Evolutionary conservation across 2,329 filamentous ascomycete species (phyloP).

Genomic region (Paracoccidioides lutzii): DNA sequence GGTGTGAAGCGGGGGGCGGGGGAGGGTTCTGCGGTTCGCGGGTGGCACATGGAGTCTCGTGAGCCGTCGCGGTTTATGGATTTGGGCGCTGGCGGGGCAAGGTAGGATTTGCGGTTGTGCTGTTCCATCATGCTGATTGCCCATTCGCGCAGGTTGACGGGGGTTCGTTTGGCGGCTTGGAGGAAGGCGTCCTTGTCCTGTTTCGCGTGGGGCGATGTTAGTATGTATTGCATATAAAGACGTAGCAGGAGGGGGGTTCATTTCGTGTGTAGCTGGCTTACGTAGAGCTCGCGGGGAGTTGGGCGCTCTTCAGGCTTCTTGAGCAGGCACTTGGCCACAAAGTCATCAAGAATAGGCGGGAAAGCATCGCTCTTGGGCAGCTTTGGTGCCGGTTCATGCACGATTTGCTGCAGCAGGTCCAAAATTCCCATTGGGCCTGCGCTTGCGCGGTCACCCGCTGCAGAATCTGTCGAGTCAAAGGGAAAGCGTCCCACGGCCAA

Average conservation of each 20-base stretch:
- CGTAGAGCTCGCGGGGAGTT: conserved; percentile 85
- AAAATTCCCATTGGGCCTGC: conserved; percentile 80
- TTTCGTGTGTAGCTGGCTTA: conserved; percentile 38
- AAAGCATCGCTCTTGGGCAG: conserved; percentile 96
- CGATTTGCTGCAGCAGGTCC: conserved; percentile 91
- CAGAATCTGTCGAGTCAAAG: conserved; percentile 71
- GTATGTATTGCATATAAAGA: conserved; percentile 3
- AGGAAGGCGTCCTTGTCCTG: conserved; percentile 89
- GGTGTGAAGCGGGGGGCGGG: conserved; percentile 44
- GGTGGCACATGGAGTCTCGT: conserved; percentile 37
- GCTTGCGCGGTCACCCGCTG: conserved; percentile 53
- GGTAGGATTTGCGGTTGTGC: conserved; percentile 89
- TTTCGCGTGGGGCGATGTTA: conserved; percentile 12
- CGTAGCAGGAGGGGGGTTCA: background rate
- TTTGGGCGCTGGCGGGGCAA: conserved; percentile 68
- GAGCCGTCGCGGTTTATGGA: conserved; percentile 53
- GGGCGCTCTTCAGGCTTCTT: conserved; percentile 82
- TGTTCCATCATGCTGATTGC: conserved; percentile 86
- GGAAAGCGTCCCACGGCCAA: conserved; percentile 95
- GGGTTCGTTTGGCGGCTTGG: conserved; percentile 89
- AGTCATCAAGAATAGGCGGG: conserved; percentile 85
- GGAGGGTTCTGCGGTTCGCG: conserved; percentile 21
- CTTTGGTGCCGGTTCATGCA: conserved; percentile 85
- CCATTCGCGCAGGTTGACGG: conserved; percentile 88
- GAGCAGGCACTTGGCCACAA: conserved; percentile 88